Percentiles rank a stretch among this genome's conserved stretches.
phyloP scores from a whole-genome alignment of 371 early-diverging fungal genomes.

The Lichtheimia hyalospora region DNA sequence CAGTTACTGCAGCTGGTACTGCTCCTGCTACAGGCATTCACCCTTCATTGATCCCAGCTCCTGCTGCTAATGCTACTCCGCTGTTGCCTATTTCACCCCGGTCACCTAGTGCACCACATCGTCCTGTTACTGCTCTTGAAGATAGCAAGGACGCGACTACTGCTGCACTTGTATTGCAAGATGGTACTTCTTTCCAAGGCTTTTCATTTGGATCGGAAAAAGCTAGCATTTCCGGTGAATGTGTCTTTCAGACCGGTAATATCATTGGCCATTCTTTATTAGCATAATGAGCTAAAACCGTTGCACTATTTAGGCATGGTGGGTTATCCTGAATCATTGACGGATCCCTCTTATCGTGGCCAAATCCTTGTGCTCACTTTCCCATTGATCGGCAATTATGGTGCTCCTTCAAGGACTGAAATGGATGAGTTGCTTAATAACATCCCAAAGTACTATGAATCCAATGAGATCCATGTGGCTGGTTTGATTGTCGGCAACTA shows the following conservation, averaged over 20 bases:
- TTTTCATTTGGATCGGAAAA: conserved; percentile 92
- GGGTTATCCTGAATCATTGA: conserved; percentile 91
- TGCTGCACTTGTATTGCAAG: conserved; percentile 78
- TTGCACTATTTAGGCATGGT: conserved; percentile 37
- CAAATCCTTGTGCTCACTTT: conserved; percentile 93
- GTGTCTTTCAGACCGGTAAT: conserved; percentile 96
- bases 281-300: neutral
- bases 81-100: conserved; percentile 35
- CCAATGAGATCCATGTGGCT: conserved; percentile 78
- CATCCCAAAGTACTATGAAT: conserved; percentile 85
- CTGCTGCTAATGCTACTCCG: conserved; percentile 43
- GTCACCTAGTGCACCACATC: conserved; percentile 43
- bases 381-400: conserved; percentile 91
- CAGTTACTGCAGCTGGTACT: conserved; percentile 39
- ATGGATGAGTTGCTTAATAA: conserved; percentile 81
- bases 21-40: conserved; percentile 22
- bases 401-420: conserved; percentile 76
- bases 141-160: conserved; percentile 50
- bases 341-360: conserved; percentile 95
- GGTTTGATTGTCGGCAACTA: conserved; percentile 91
- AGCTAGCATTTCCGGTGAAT: conserved; percentile 90
- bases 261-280: neutral
- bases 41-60: conserved; percentile 19
- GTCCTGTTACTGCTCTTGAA: conserved; percentile 58
- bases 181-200: conserved; percentile 87